Base-by-base conservation (phyloP, 2,329 filamentous ascomycete genomes). In the Aspergillus arachidicola region DNA sequence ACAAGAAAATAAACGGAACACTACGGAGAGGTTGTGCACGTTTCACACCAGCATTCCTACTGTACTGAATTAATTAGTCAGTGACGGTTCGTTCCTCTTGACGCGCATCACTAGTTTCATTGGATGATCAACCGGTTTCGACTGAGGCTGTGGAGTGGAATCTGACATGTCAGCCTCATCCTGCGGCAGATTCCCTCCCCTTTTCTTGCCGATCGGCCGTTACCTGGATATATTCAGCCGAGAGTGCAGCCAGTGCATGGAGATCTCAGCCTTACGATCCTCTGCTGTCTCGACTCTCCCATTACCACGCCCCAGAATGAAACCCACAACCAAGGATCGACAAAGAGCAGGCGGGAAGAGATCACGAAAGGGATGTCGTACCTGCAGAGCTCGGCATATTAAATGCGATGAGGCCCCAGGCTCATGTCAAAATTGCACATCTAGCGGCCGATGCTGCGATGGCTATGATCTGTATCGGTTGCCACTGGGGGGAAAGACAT, bases 381-480 rank as follows among this genome's bases (percentile, higher is more conserved):
- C 51, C 12, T 54, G 51, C 21, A 54, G 19, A 21, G 30, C 19
- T 36, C 51, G 51, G 11, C 51, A 54, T 36, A 10, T 36, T 4
- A 54, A 54, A 36, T 54, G 51, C 12, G 51, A 54, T 7, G 57
- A 58, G 32, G 34, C 57, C 41, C 57, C 57, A 1, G 57, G 43
- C 11, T 30, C 26, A 9, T 58, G 57, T 48, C 57, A 19, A 0
- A 58, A 58, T 21, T 58, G 57, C 11, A 58, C 57, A 16, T 58
- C 57, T 2, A 58, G 41, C 26, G 57, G 43, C 10, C 41, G 57
- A 23, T 10, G 12, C 1, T 62, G 60, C 38, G 55, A 62, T 38
- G 60, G 60, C 4, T 62, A 62, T 14, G 55, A 62, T 12, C 2
- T 51, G 6, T 28, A 58, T 11, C 48, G 48, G 2, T 32, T 58